Percentiles rank a stretch among this genome's conserved stretches.
These are phyloP conservation scores for Tympanopsis confertula DNA, from an alignment of 2,329 filamentous ascomycete species.

Conservation along the genomic window DNA sequence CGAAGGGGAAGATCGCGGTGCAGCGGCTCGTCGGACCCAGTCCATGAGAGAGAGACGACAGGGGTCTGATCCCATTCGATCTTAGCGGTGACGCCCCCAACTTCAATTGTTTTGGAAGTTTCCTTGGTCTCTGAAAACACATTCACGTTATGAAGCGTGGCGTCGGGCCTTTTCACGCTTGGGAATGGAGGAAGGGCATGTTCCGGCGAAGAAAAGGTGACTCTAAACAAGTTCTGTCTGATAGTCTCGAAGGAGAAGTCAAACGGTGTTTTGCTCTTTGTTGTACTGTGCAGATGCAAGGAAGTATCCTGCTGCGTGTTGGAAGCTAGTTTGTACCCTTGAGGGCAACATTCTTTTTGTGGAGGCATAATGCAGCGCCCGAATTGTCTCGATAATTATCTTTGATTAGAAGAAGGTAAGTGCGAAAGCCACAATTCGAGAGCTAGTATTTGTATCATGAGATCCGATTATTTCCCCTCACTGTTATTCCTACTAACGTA, in stretches of 20 bases:
- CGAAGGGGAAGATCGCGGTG: conserved; percentile 52
- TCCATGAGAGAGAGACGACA: conserved; percentile 37
- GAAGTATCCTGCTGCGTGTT: conserved; percentile 8
- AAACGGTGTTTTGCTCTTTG: conserved; percentile 25
- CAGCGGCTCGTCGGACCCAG: conserved; percentile 36
- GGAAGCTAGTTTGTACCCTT: conserved; percentile 11
- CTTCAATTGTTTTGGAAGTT: conserved; percentile 27
- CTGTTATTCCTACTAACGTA: no score
- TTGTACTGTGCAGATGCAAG: conserved; percentile 27
- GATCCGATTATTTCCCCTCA: no score
- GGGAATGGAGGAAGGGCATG: conserved; percentile 57
- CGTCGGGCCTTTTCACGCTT: conserved; percentile 34
- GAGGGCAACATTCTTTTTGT: conserved; percentile 31
- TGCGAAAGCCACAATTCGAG: no score
- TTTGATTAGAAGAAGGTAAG: no score
- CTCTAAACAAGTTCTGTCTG: conserved; percentile 52
- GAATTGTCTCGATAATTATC: no score
- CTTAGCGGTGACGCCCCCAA: conserved; percentile 36
- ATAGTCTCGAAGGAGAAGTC: conserved; percentile 53
- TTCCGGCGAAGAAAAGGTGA: conserved; percentile 48
- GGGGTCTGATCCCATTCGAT: conserved; percentile 49
- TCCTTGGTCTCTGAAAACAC: conserved; percentile 16
- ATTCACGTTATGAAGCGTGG: conserved; percentile 18
- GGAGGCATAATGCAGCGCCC: conserved; percentile 30
- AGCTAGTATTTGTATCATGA: no score